Conservation (phyloP, 768 basidiomycete species). For the Phaffia tasmanica region DNA sequence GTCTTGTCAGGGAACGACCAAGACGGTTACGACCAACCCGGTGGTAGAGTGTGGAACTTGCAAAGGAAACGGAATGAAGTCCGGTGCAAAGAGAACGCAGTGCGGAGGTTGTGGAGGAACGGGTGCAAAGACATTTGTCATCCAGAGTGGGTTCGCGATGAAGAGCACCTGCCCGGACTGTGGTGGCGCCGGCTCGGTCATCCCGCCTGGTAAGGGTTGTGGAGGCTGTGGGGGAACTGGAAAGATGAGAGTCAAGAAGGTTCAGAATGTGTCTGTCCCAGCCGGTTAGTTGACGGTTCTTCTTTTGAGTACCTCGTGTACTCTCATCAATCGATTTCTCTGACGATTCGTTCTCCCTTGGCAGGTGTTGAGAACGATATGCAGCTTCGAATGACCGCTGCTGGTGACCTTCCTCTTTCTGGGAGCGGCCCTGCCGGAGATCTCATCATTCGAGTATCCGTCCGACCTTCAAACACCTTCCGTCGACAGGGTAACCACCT, state of each 20-base stretch:
- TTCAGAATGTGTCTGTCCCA: constrained; percentile 70
- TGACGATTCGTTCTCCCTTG: not conserved
- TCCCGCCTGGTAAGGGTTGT: constrained; percentile 70
- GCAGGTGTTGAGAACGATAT: constrained; percentile 26
- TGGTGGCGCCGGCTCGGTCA: constrained; percentile 63
- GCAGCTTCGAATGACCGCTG: constrained; percentile 21
- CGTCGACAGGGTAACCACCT: constrained; percentile 82
- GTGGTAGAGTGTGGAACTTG: constrained; percentile 76
- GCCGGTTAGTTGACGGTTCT: constrained; percentile 49
- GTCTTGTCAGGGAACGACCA: constrained; percentile 77
- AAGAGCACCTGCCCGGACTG: constrained; percentile 77
- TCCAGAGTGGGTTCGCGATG: constrained; percentile 94
- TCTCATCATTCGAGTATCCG: constrained; percentile 72
- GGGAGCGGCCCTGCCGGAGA: constrained; percentile 72
- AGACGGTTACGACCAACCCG: constrained; percentile 64
- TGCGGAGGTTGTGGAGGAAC: constrained; percentile 75
- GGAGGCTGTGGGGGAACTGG: constrained; percentile 73
- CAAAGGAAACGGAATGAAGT: constrained; percentile 72
- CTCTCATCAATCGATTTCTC: not conserved
- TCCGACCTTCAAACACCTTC: constrained; percentile 72
- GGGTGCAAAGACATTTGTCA: constrained; percentile 75
- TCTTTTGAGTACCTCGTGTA: not conserved
- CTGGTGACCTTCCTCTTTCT: constrained; percentile 59
- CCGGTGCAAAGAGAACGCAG: constrained; percentile 66
- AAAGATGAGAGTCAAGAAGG: constrained; percentile 66